phyloP scores from a whole-genome alignment of 371 early-diverging fungal genomes.

The Entomophthora muscae region DNA sequence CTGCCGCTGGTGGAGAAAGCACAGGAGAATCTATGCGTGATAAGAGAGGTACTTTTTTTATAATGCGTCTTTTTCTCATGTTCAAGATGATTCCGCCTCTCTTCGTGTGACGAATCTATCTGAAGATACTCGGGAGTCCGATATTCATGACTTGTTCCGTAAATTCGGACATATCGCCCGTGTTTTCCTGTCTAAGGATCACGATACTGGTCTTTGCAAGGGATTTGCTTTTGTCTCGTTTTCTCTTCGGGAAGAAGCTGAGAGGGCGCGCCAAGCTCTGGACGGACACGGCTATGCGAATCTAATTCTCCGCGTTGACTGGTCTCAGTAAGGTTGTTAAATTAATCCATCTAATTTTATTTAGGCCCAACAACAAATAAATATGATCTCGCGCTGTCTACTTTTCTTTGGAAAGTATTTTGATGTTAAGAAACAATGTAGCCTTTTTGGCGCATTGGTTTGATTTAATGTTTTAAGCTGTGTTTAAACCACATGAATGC shows the following conservation, averaged over 20 bases:
- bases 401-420: no score
- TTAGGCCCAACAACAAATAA: background rate
- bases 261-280: constrained; percentile 63
- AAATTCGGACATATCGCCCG: constrained; percentile 66
- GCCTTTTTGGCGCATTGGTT: no score
- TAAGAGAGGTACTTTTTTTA: constrained; percentile 11
- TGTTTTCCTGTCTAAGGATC: constrained; percentile 73
- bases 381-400: no score
- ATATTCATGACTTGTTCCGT: constrained; percentile 73
- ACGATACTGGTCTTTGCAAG: constrained; percentile 69
- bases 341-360: background rate
- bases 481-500: no score
- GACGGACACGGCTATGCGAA: constrained; percentile 89
- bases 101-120: constrained; percentile 94
- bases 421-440: no score
- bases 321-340: constrained; percentile 34
- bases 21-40: constrained; percentile 10
- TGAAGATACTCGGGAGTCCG: constrained; percentile 75
- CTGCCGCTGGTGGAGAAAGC: constrained; percentile 23
- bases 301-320: constrained; percentile 82
- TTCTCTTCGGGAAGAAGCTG: constrained; percentile 58
- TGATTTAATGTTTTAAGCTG: no score
- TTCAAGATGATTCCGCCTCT: constrained; percentile 56
- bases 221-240: constrained; percentile 94
- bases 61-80: background rate